A percentile compares a stretch with the other conserved stretches of the same genome.
These are phyloP conservation scores for Fusarium oxysporum DNA, from an alignment of 2,329 filamentous ascomycete species.

Conservation along the genomic window DNA sequence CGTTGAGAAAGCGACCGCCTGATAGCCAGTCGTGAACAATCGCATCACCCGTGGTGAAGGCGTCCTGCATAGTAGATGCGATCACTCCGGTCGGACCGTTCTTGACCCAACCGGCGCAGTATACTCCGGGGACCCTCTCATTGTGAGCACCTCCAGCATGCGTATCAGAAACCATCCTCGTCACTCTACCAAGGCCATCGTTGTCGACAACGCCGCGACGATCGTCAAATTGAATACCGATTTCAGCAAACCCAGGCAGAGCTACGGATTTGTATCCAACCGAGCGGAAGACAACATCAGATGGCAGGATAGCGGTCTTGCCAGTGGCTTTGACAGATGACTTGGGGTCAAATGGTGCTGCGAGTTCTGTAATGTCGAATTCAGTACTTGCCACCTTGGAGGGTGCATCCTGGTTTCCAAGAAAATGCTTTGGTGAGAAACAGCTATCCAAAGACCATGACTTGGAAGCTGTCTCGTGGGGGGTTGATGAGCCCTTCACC, in stretches of 20 bases:
- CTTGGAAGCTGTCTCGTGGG: conserved; percentile 63
- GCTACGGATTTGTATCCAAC: conserved; percentile 91
- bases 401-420: conserved; percentile 59
- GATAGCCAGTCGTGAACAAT: conserved; percentile 81
- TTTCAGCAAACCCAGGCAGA: conserved; percentile 77
- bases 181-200: conserved; percentile 80
- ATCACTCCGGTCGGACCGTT: conserved; percentile 95
- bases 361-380: conserved; percentile 73
- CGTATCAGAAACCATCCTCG: conserved; percentile 50
- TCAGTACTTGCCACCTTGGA: conserved; percentile 70
- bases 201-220: conserved; percentile 82
- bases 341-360: conserved; percentile 64
- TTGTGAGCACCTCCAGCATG: conserved; percentile 49
- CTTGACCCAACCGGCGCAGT: conserved; percentile 98
- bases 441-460: conserved; percentile 90
- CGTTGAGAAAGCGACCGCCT: conserved; percentile 54
- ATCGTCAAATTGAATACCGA: conserved; percentile 83
- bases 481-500: conserved; percentile 74
- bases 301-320: conserved; percentile 65
- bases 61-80: conserved; percentile 94
- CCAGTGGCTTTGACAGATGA: conserved; percentile 63
- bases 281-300: conserved; percentile 86
- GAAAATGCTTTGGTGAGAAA: conserved; percentile 79
- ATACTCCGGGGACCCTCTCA: conserved; percentile 74
- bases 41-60: conserved; percentile 87